Percentiles rank a stretch among this genome's conserved stretches.
Evolutionary conservation across 1,139 yeast species (phyloP).

Genomic region (Geotrichum reessii): DNA sequence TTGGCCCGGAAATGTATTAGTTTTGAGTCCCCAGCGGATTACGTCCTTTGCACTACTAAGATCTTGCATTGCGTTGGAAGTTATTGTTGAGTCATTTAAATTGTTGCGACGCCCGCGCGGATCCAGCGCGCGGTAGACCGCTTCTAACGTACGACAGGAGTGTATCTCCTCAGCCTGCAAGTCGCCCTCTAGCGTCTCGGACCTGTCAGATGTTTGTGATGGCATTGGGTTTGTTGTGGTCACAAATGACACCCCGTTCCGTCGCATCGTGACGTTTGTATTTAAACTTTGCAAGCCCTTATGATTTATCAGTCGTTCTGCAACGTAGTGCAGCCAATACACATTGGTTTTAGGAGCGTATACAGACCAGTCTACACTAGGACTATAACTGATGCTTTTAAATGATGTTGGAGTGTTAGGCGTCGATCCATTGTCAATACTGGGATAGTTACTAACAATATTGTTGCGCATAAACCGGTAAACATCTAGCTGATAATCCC

Average conservation of each 20-base stretch:
- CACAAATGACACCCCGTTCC: slow-evolving; percentile 20
- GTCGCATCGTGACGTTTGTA: slow-evolving; percentile 27
- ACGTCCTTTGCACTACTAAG: slow-evolving; percentile 30
- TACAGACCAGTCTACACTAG: slow-evolving; percentile 39
- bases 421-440: neutral
- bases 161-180: slow-evolving; percentile 24
- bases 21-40: slow-evolving; percentile 30
- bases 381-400: slow-evolving; percentile 1
- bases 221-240: slow-evolving; percentile 19
- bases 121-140: slow-evolving; percentile 34
- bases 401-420: slow-evolving; percentile 6
- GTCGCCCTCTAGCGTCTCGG: slow-evolving; percentile 6
- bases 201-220: slow-evolving; percentile 21
- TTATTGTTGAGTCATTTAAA: neutral
- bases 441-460: slow-evolving; percentile 16
- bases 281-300: slow-evolving; percentile 32
- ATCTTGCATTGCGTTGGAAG: slow-evolving; percentile 25
- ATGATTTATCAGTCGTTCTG: slow-evolving; percentile 38
- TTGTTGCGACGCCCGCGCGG: slow-evolving; percentile 31
- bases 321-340: slow-evolving; percentile 47
- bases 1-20: slow-evolving; percentile 22
- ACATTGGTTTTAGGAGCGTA: slow-evolving; percentile 43
- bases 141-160: slow-evolving; percentile 28
- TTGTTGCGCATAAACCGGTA: slow-evolving; percentile 44
- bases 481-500: slow-evolving; percentile 50